Evolutionary conservation across 139 green algal species (phyloP).

Genomic region (Tetradesmus obliquus): DNA sequence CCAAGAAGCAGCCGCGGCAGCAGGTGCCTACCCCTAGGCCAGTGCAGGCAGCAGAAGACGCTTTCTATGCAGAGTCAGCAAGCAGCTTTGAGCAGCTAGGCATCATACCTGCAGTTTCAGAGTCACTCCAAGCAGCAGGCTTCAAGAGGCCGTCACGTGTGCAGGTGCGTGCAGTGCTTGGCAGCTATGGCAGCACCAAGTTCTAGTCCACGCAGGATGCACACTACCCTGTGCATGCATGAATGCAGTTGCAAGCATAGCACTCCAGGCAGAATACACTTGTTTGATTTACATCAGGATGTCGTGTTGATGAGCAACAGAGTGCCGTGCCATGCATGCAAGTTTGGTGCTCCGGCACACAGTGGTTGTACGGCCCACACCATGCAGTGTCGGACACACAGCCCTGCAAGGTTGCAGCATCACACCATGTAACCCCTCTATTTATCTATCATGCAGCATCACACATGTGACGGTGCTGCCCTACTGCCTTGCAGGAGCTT

Average conservation of each 20-base stretch:
- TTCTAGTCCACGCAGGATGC: not conserved
- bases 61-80: slow-evolving; percentile 62
- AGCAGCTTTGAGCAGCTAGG: slow-evolving; percentile 63
- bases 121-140: slow-evolving; percentile 55
- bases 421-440: too few relatives aligned
- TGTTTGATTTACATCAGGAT: too few relatives aligned
- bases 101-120: slow-evolving; percentile 40
- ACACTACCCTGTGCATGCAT: not conserved
- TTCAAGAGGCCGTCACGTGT: slow-evolving; percentile 64
- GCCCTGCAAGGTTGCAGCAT: not conserved
- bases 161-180: slow-evolving; percentile 55
- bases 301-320: too few relatives aligned
- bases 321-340: too few relatives aligned
- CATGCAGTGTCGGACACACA: too few relatives aligned
- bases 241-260: too few relatives aligned
- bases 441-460: not conserved
- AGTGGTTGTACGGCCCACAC: too few relatives aligned
- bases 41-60: slow-evolving; percentile 21
- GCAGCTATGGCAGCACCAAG: not conserved
- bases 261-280: too few relatives aligned
- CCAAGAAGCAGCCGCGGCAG: not conserved
- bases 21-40: not conserved
- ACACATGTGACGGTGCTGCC: not conserved
- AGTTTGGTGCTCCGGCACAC: too few relatives aligned
- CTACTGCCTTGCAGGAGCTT: slow-evolving; percentile 60